Base-by-base conservation (phyloP, 371 early-diverging fungal genomes). In the Parasitella parasitica region DNA sequence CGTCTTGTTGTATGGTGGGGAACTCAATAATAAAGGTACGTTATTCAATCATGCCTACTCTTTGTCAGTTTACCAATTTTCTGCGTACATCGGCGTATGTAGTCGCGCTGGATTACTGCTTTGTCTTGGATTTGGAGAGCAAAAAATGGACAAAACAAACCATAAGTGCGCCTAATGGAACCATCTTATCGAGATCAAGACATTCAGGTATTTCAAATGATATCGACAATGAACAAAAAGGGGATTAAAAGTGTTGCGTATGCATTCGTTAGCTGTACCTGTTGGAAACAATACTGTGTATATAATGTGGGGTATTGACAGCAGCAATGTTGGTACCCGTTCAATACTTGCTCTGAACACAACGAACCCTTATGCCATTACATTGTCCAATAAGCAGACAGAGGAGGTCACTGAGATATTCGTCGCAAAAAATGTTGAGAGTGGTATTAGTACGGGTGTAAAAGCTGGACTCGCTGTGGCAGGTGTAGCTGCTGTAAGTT, bases 1-100 rank as follows among this genome's bases (percentile, higher is more conserved):
- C 48, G 48, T 57, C n/a, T 13, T 57, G 2, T 12, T 57, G 9
- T 57, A 46, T 48, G 58, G 58, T 9, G 58, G 58, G 46, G 58
- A 57, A 22, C 5, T 26, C 1, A 16, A 30, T 7, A 36, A 22
- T 24, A 4, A 20, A 22, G 46, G 46, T 46, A 46, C 32, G n/a
- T n/a, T n/a, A n/a, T 11, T 32, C 32, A 32, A 32, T 4, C 6
- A 32, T 32, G 32, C 11, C 11, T 32, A 32, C 6, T n/a, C n/a
- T n/a, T n/a, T n/a, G n/a, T n/a, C n/a, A n/a, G n/a, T n/a, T n/a
- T n/a, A n/a, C n/a, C n/a, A n/a, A n/a, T n/a, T n/a, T n/a, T n/a
- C n/a, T n/a, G n/a, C n/a, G n/a, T n/a, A n/a, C n/a, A n/a, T 32
- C 4, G 3, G 6, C 11, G 1, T 5, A 24, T 46, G 11, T 5